phyloP scores from a whole-genome alignment of 352 stramenopile species.

The Pythium phragmitis region DNA sequence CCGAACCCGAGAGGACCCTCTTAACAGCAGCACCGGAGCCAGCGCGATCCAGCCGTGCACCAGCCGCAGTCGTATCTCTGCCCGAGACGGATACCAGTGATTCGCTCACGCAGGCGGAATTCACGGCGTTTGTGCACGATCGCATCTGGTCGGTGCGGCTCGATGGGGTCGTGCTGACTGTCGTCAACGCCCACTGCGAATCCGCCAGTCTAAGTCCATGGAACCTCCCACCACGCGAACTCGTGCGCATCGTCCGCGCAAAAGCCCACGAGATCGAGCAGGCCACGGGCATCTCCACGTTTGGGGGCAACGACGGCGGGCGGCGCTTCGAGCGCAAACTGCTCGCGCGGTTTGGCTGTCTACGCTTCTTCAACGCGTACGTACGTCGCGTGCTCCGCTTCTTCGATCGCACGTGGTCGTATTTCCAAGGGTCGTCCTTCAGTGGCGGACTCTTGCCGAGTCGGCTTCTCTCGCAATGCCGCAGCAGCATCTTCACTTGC shows the following conservation, averaged over 20 bases:
- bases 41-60: neutral
- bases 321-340: slow-evolving; percentile 22
- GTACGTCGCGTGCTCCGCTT: slow-evolving; percentile 64
- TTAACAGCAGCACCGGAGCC: neutral
- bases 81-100: neutral
- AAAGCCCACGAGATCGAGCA: slow-evolving; percentile 25
- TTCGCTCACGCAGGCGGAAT: slow-evolving; percentile 9
- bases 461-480: slow-evolving; percentile 55
- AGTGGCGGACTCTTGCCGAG: slow-evolving; percentile 26
- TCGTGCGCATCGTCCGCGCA: slow-evolving; percentile 35
- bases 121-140: slow-evolving; percentile 30
- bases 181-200: slow-evolving; percentile 60
- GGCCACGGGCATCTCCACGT: neutral
- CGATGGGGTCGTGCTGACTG: slow-evolving; percentile 41
- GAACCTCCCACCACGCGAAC: slow-evolving; percentile 48
- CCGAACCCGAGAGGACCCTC: neutral
- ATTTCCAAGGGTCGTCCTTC: slow-evolving; percentile 41
- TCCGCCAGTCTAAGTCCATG: slow-evolving; percentile 50
- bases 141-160: slow-evolving; percentile 37
- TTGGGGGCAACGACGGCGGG: neutral
- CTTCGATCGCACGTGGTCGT: slow-evolving; percentile 80
- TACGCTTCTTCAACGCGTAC: slow-evolving; percentile 79
- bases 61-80: neutral
- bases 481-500: slow-evolving; percentile 67
- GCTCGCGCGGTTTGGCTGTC: slow-evolving; percentile 54